Evolutionary conservation across 352 stramenopile species (phyloP), one percentile per base, ranked within the genome.

Genomic region (Globisporangium cystogenes): DNA sequence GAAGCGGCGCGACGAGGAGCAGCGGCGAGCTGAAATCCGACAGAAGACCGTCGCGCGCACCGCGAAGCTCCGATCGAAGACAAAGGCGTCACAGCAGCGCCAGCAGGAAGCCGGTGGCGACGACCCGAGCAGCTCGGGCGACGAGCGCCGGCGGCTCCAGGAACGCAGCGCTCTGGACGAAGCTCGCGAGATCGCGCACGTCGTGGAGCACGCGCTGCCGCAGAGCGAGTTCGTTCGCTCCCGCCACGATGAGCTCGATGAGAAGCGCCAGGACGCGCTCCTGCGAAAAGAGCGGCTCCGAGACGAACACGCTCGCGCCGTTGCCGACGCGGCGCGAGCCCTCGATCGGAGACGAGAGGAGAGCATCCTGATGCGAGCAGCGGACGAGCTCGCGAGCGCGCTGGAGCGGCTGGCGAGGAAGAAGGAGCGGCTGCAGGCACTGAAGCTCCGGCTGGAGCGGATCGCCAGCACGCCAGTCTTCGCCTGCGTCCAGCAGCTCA

Each of bases 291-390:
- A 52, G 18, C 33, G 20, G 15, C n/a, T 14, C 2, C 57, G 51
- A 42, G 27, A 55, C 3, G 57, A 73, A 10, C 56, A 65, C 7
- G 42, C 58, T 16, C 53, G 42, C 26, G 41, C 16, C 7, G 37
- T 27, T 2, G 35, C 36, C 23, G 51, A 70, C 23, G 59, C 59
- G 23, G 46, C 65, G 3, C 24, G 29, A 27, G 46, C 62, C 15
- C 46, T 81, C 21, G 60, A 86, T 26, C 58, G 47, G 5, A 59
- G 66, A 16, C 67, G 74, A 21, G 52, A 57, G n/a, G 76, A 84
- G 61, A 75, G 62, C 48, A 61, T 68, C 10, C 48, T 55, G 1
- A 86, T 87, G 76, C 82, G 72, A 45, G 43, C 51, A 20, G 76
- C 85, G 62, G 76, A 84, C 39, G 40, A 36, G 5, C 55, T 62